Evolutionary conservation across 164 flowering plant species (phyloP).

Genomic region (Umbellularia californica): DNA sequence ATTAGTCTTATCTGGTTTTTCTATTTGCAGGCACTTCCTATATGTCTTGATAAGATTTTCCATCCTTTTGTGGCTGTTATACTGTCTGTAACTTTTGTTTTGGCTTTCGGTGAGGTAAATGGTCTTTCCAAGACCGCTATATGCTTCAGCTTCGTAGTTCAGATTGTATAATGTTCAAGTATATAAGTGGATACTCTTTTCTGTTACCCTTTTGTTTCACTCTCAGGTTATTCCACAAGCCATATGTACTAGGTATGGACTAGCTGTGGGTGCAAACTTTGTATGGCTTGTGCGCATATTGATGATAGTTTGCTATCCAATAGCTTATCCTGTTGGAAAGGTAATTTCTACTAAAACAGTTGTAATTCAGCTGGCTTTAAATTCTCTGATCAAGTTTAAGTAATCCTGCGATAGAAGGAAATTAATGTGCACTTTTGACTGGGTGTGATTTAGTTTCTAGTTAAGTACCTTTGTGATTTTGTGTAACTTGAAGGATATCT

Average conservation of each 20-base stretch:
- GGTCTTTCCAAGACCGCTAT: background rate
- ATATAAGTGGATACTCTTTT: background rate
- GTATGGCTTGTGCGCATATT: conserved; percentile 86
- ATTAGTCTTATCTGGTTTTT: background rate
- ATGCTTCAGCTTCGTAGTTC: conserved; percentile 1
- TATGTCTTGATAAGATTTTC: conserved; percentile 84
- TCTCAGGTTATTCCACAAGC: conserved; percentile 94
- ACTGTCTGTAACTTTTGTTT: conserved; percentile 93
- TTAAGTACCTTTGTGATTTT: no score
- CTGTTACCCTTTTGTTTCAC: background rate
- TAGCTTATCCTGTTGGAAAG: conserved; percentile 93
- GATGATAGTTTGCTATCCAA: conserved; percentile 89
- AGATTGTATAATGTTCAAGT: background rate
- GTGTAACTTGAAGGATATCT: background rate
- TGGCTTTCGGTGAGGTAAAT: conserved; percentile 91
- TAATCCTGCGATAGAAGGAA: background rate
- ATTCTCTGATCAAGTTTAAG: background rate
- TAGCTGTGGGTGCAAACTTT: conserved; percentile 93
- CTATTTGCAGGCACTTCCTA: conserved; percentile 84
- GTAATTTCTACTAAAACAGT: conserved; percentile 29
- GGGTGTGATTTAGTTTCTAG: background rate
- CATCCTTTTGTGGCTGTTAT: conserved; percentile 84
- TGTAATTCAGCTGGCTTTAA: no score
- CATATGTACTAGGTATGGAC: conserved; percentile 93
- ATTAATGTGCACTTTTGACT: background rate